Percentiles rank a stretch among this genome's conserved stretches.
These are phyloP conservation scores for Colletotrichum nymphaeae DNA, from an alignment of 2,329 filamentous ascomycete species.

Conservation along the genomic window DNA sequence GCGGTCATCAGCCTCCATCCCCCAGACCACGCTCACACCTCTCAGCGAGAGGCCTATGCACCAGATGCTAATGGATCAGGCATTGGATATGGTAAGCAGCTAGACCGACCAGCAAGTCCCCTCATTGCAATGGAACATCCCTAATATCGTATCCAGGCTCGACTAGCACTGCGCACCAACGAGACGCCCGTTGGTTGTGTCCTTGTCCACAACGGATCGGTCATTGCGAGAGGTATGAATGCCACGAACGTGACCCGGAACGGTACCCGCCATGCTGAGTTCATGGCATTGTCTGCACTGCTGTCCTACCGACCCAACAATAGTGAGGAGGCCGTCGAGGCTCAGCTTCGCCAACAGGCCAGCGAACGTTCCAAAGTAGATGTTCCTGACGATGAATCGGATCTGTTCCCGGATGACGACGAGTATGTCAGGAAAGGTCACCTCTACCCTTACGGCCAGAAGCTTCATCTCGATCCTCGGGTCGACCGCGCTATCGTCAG, in stretches of 20 bases:
- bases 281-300: slow-evolving; percentile 80
- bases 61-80: slow-evolving; percentile 81
- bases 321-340: slow-evolving; percentile 1
- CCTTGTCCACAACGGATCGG: slow-evolving; percentile 80
- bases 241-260: slow-evolving; percentile 92
- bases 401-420: slow-evolving; percentile 52
- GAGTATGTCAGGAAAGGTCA: slow-evolving; percentile 66
- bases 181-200: slow-evolving; percentile 98
- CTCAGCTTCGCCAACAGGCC: slow-evolving; percentile 20
- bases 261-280: slow-evolving; percentile 95
- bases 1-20: slow-evolving; percentile 13
- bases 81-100: slow-evolving; percentile 80
- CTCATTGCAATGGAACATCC: neutral
- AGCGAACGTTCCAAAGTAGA: slow-evolving; percentile 37
- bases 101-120: neutral
- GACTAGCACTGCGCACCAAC: slow-evolving; percentile 84
- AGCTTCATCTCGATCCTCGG: slow-evolving; percentile 63
- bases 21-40: neutral
- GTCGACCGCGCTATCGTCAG: slow-evolving; percentile 76
- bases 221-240: slow-evolving; percentile 95
- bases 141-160: slow-evolving; percentile 69
- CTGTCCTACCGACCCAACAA: slow-evolving; percentile 54
- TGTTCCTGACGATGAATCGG: slow-evolving; percentile 35
- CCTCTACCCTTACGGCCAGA: slow-evolving; percentile 71
- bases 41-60: slow-evolving; percentile 55